Evolutionary conservation across 106 monocot genomes (phyloP).

Genomic region (Allium cepa): DNA sequence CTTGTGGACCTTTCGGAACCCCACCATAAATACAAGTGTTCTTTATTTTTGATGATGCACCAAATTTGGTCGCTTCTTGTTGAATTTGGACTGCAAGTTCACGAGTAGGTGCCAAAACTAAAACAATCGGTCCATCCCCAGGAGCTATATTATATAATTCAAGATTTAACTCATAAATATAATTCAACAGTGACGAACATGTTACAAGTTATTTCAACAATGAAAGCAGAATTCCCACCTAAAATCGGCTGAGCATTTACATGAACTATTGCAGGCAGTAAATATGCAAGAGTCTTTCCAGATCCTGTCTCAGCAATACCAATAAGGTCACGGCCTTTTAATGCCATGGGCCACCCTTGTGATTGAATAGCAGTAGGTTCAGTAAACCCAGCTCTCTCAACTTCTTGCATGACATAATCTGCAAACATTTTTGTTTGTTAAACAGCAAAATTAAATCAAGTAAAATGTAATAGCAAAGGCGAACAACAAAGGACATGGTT

Average conservation of each 20-base stretch:
- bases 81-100: conserved; percentile 98
- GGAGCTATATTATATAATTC: conserved; percentile 38
- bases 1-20: conserved; percentile 96
- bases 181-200: conserved; percentile 3
- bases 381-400: conserved; percentile 84
- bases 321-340: conserved; percentile 95
- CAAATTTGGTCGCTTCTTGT: conserved; percentile 91
- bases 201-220: background rate
- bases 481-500: background rate
- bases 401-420: conserved; percentile 98
- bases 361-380: conserved; percentile 98
- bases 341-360: conserved; percentile 99
- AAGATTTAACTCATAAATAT: background rate
- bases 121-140: conserved; percentile 93
- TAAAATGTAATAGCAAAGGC: no score
- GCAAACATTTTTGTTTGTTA: background rate
- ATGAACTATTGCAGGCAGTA: conserved; percentile 94
- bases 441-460: no score
- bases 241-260: conserved; percentile 98
- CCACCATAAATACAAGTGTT: conserved; percentile 99
- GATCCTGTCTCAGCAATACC: conserved; percentile 99
- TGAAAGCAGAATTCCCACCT: conserved; percentile 31
- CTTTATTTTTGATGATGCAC: conserved; percentile 93
- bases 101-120: conserved; percentile 93
- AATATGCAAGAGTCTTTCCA: conserved; percentile 92